Percentiles rank a stretch among this genome's conserved stretches.
phyloP scores from a whole-genome alignment of 179 eudicot genomes.

The Gypsophila paniculata region DNA sequence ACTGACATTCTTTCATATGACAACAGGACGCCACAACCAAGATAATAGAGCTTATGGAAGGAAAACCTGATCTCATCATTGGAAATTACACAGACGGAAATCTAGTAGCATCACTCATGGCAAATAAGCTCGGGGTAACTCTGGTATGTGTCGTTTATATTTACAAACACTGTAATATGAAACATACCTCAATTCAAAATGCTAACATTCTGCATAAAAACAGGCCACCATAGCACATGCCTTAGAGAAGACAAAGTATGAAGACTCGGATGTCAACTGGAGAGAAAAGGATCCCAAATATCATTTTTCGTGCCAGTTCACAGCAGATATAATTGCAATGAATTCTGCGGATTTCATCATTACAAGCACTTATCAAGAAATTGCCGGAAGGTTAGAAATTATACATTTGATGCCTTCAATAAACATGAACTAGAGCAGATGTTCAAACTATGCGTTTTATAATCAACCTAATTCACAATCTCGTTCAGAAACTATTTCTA shows the following conservation, averaged over 20 bases:
- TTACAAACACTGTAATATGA: neutral
- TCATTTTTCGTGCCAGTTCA: conserved; percentile 56
- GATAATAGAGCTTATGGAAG: conserved; percentile 40
- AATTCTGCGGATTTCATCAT: conserved; percentile 51
- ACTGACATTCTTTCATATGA: conserved; percentile 20
- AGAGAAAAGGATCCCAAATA: conserved; percentile 45
- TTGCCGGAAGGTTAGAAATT: conserved; percentile 46
- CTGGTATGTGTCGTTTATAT: conserved; percentile 25
- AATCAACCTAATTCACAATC: neutral
- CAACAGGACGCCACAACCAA: conserved; percentile 47
- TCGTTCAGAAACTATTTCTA: neutral
- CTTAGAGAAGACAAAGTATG: conserved; percentile 54
- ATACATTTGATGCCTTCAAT: neutral
- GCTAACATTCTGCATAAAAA: conserved; percentile 15
- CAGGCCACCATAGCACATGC: conserved; percentile 58
- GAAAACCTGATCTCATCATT: conserved; percentile 48
- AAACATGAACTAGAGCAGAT: conserved; percentile 10
- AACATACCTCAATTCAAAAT: neutral
- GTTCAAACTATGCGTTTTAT: neutral
- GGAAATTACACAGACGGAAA: conserved; percentile 60
- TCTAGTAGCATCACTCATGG: conserved; percentile 52
- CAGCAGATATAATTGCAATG: conserved; percentile 55
- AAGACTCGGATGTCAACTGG: conserved; percentile 53
- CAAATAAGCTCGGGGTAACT: conserved; percentile 48
- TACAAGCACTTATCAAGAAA: conserved; percentile 59